Evolutionary conservation across 768 basidiomycete genomes (phyloP), one percentile per base, ranked within the genome.

Genomic region (Wakefieldia striispora): DNA sequence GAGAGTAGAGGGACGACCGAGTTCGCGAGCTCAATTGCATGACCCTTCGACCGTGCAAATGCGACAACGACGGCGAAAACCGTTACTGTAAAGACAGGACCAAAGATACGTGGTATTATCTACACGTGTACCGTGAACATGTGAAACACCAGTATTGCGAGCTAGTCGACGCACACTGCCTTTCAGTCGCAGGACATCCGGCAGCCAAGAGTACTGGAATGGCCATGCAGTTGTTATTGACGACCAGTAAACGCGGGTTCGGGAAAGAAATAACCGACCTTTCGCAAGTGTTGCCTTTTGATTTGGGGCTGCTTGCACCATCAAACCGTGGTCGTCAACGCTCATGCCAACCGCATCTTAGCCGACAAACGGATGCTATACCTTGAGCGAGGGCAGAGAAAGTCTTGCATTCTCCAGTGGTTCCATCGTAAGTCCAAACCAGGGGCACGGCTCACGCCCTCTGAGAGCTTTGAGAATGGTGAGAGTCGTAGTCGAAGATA

Each of bases 1-100:
- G 91, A 90, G 27, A 95, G 77, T 44, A 97, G 70, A 1, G 94
- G 94, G 2, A 94, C 82, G 48, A 95, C 86, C 21, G 89, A 84
- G 67, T 91, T 95, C 17, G 89, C 82, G 58, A 91, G 72, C 21
- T 77, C 75, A 39, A 94, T 66, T 24, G 73, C 67, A 47, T 81
- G 76, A 0, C 86, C 91, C 52, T 68, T 72, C 19, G 73, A 68
- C 65, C 76, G 77, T 34, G 77, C 75, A 69, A 83, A 88, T 23
- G 79, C 81, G 23, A 88, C 76, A 3, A 74, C 55, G 27, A 69
- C 72, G 5, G 93, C 79, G 59, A 89, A 92, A 5, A 91, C 45
- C 0, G 91, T 92, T 26, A 95, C 84, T 0, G 89, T 91, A 20
- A 89, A 65, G 27, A 97, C 89, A 19, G 92, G 94, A 1, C 91